Evolutionary conservation across 306 rosid species (phyloP).

Genomic region (Leucaena leucocephala): DNA sequence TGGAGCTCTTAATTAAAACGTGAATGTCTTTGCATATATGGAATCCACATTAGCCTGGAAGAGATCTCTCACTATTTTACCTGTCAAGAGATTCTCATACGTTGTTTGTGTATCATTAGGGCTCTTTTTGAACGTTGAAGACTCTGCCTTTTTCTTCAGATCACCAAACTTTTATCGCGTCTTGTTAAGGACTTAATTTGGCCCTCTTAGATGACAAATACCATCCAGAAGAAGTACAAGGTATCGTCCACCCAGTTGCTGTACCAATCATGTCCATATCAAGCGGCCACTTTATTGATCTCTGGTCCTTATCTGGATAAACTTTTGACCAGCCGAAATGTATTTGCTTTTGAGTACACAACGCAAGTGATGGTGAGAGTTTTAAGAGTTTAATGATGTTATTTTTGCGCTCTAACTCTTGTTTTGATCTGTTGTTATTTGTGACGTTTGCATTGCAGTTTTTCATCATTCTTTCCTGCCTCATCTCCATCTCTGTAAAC

Average conservation of each 20-base stretch:
- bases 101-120: constrained; percentile 4
- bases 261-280: constrained; percentile 93
- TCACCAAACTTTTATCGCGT: neutral
- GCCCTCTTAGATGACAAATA: constrained; percentile 81
- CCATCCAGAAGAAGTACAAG: constrained; percentile 89
- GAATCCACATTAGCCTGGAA: constrained; percentile 11
- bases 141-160: neutral
- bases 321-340: constrained; percentile 71
- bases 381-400: neutral
- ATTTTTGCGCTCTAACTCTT: neutral
- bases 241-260: constrained; percentile 95
- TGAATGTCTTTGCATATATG: neutral
- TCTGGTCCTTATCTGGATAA: constrained; percentile 82
- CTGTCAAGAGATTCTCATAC: neutral
- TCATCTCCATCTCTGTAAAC: constrained; percentile 87
- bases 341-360: constrained; percentile 81
- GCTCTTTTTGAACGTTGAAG: neutral
- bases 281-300: constrained; percentile 70
- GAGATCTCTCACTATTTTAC: neutral
- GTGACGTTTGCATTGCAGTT: constrained; percentile 48
- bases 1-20: neutral
- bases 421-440: constrained; percentile 10
- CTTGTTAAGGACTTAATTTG: constrained; percentile 61
- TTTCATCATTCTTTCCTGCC: constrained; percentile 80
- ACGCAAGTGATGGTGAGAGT: constrained; percentile 82